These are phyloP conservation scores for Anthoceros angustus DNA, from an alignment of 225 moss, liverwort and hornwort genomes.

Conservation along the genomic window DNA sequence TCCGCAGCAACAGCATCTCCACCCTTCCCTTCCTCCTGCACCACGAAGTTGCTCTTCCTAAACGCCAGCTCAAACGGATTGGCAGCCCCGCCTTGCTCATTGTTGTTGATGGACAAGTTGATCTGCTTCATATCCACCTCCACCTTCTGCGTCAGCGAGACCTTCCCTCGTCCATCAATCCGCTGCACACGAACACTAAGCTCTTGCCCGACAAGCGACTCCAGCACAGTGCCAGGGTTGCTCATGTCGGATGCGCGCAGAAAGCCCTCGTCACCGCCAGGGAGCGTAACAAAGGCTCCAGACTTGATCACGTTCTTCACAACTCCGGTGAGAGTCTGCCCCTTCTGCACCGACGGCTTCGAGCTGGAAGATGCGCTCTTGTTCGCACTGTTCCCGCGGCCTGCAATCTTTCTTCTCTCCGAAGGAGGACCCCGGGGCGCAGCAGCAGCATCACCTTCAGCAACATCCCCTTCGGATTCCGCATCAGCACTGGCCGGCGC, in stretches of 20 bases:
- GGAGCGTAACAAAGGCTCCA: slow-evolving; percentile 56
- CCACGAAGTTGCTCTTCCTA: slow-evolving; percentile 53
- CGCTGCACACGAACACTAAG: slow-evolving; percentile 65
- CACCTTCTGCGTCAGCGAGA: slow-evolving; percentile 64
- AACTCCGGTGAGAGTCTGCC: slow-evolving; percentile 66
- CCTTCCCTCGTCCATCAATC: slow-evolving; percentile 64
- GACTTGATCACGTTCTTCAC: slow-evolving; percentile 80
- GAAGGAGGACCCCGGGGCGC: neutral
- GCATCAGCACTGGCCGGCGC: neutral
- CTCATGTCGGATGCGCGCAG: slow-evolving; percentile 69
- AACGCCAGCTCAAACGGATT: slow-evolving; percentile 85
- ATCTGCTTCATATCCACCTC: slow-evolving; percentile 65
- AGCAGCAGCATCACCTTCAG: neutral
- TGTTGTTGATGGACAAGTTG: slow-evolving; percentile 58
- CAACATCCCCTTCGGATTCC: neutral
- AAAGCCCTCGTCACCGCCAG: slow-evolving; percentile 70
- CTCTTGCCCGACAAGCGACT: slow-evolving; percentile 56
- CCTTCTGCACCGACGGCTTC: slow-evolving; percentile 32
- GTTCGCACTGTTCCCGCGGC: neutral
- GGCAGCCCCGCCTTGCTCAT: slow-evolving; percentile 34
- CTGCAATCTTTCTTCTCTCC: neutral
- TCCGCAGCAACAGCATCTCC: neutral
- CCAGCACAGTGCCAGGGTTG: slow-evolving; percentile 53
- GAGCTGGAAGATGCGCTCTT: neutral
- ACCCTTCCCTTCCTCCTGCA: neutral